Percentiles rank a stretch among this genome's conserved stretches.
Evolutionary conservation across 1,284 basidiomycete species (phyloP).

Genomic region (Caloboletus firmus): DNA sequence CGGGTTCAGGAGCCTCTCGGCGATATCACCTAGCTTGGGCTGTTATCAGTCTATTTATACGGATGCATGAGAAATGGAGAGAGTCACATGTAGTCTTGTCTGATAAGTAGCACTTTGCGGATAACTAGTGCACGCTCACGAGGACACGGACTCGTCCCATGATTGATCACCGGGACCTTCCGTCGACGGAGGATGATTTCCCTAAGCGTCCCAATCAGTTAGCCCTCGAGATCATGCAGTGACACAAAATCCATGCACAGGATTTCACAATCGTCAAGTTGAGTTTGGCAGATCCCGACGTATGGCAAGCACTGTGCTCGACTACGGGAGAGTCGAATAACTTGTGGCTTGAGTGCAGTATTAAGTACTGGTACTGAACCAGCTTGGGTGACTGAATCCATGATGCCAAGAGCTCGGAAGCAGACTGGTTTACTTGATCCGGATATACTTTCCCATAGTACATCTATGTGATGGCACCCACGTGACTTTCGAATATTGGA

Average conservation of each 20-base stretch:
- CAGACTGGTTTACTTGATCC: not conserved
- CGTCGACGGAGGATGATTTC: not conserved
- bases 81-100: not conserved
- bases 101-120: not conserved
- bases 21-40: not conserved
- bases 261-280: not conserved
- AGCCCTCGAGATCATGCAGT: not conserved
- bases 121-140: not conserved
- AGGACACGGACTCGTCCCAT: not conserved
- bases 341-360: too few relatives aligned
- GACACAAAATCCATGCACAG: too few relatives aligned
- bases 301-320: not conserved
- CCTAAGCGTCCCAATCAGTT: not conserved
- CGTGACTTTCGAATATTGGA: constrained; percentile 25
- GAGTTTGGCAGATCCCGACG: not conserved
- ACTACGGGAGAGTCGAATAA: not conserved
- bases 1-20: not conserved
- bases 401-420: not conserved
- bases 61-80: not conserved
- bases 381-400: too few relatives aligned
- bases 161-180: not conserved
- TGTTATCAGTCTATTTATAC: constrained; percentile 13
- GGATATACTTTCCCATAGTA: constrained; percentile 13
- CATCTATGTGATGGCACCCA: constrained; percentile 16
- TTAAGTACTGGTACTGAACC: not conserved